Percentiles rank a stretch among this genome's conserved stretches.
These are phyloP conservation scores for Sicyos edulis DNA, from an alignment of 306 rosid genomes.

Conservation along the genomic window DNA sequence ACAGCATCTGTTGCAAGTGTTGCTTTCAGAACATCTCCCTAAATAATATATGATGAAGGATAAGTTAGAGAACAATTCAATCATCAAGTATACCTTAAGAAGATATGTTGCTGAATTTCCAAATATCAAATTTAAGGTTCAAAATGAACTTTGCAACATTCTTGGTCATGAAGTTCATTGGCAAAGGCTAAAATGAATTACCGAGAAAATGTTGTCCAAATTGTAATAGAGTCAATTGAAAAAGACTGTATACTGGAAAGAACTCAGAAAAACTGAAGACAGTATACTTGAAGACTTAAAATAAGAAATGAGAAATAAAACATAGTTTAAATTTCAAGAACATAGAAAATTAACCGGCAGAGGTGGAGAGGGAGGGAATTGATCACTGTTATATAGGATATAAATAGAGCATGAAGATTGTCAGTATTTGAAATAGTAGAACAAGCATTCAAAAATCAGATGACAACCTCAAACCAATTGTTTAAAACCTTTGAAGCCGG, in stretches of 20 bases:
- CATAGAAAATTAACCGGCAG: neutral
- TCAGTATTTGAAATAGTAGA: conserved; percentile 8
- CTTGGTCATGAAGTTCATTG: neutral
- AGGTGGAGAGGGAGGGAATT: neutral
- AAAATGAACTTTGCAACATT: neutral
- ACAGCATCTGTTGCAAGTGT: conserved; percentile 91
- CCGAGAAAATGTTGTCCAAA: neutral
- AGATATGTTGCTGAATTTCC: neutral
- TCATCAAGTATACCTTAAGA: neutral
- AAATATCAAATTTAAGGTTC: neutral
- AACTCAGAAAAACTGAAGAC: neutral
- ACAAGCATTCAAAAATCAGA: conserved; percentile 14
- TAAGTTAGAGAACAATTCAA: conserved; percentile 19
- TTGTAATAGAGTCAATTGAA: neutral
- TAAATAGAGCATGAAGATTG: neutral
- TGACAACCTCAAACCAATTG: conserved; percentile 88
- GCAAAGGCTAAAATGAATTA: neutral
- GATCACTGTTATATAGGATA: neutral
- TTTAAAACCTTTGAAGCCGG: conserved; percentile 89
- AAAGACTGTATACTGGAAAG: neutral
- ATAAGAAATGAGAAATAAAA: conserved; percentile 1
- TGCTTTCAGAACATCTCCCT: conserved; percentile 87
- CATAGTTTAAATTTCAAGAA: neutral
- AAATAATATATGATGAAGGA: conserved; percentile 25
- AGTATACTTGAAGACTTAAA: neutral